Evolutionary conservation across 257 asterid species (phyloP).

Genomic region (Mitragyna speciosa): DNA sequence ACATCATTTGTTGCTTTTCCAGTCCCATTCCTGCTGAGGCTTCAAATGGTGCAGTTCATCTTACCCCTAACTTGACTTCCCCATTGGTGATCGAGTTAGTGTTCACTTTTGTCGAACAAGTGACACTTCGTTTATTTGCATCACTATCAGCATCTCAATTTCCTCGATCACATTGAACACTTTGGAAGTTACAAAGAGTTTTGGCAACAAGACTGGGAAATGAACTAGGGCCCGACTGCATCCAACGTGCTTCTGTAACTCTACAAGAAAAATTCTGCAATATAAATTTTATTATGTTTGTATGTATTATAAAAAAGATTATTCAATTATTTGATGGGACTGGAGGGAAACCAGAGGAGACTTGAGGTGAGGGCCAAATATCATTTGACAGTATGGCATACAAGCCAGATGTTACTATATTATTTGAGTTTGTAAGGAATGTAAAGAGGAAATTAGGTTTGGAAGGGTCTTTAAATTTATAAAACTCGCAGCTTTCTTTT

Average conservation of each 20-base stretch:
- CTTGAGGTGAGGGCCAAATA: too few relatives aligned
- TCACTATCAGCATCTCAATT: slow-evolving; percentile 12
- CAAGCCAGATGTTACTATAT: too few relatives aligned
- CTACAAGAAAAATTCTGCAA: not conserved
- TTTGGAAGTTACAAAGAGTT: not conserved
- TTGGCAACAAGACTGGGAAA: not conserved
- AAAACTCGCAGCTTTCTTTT: too few relatives aligned
- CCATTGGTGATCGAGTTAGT: slow-evolving; percentile 7
- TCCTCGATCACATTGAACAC: not conserved
- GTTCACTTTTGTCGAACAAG: slow-evolving; percentile 14
- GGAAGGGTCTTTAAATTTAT: too few relatives aligned
- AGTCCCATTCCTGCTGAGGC: not conserved
- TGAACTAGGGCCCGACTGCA: not conserved
- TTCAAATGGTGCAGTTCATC: slow-evolving; percentile 34
- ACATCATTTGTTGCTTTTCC: slow-evolving; percentile 37
- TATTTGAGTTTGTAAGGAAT: too few relatives aligned
- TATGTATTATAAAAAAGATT: too few relatives aligned
- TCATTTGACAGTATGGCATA: too few relatives aligned
- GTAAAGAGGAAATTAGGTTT: too few relatives aligned
- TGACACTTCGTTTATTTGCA: not conserved
- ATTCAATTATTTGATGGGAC: not conserved
- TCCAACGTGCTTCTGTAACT: not conserved
- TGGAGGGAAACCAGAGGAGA: not conserved
- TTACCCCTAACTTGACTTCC: slow-evolving; percentile 11
- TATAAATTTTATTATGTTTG: not conserved